These are phyloP conservation scores for Arbutus unedo DNA, from an alignment of 148 eudicot species.

Conservation along the genomic window DNA sequence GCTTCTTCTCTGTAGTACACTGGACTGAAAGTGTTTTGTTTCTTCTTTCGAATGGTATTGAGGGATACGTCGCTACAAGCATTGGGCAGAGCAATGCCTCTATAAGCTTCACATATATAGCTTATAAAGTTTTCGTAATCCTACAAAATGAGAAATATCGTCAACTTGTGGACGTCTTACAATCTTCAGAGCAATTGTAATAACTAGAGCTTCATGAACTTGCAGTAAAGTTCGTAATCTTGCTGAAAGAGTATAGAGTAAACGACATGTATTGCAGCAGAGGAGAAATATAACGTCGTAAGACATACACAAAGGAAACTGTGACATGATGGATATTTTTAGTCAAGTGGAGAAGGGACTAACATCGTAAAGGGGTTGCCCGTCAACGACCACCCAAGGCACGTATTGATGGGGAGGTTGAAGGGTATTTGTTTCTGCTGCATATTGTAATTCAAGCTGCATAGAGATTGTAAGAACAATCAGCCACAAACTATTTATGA, in stretches of 20 bases:
- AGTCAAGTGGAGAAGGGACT: constrained; percentile 13
- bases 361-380: constrained; percentile 76
- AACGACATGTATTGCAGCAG: background rate
- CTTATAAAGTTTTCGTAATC: constrained; percentile 54
- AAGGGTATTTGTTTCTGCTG: constrained; percentile 57
- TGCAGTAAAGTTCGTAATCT: background rate
- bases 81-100: constrained; percentile 44
- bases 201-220: background rate
- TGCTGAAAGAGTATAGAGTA: background rate
- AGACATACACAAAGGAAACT: background rate
- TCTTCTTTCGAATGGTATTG: constrained; percentile 18
- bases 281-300: background rate
- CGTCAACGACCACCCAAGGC: constrained; percentile 87
- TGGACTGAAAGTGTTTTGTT: constrained; percentile 16
- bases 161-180: background rate
- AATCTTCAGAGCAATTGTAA: background rate
- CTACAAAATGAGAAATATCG: constrained; percentile 28
- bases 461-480: constrained; percentile 11
- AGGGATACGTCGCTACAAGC: constrained; percentile 44
- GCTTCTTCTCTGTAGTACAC: constrained; percentile 30
- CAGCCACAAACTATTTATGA: background rate
- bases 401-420: constrained; percentile 73
- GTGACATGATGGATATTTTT: background rate
- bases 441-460: constrained; percentile 75
- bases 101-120: constrained; percentile 72